phyloP scores from a whole-genome alignment of 108 stramenopile species.

The Cyclotella cryptica region DNA sequence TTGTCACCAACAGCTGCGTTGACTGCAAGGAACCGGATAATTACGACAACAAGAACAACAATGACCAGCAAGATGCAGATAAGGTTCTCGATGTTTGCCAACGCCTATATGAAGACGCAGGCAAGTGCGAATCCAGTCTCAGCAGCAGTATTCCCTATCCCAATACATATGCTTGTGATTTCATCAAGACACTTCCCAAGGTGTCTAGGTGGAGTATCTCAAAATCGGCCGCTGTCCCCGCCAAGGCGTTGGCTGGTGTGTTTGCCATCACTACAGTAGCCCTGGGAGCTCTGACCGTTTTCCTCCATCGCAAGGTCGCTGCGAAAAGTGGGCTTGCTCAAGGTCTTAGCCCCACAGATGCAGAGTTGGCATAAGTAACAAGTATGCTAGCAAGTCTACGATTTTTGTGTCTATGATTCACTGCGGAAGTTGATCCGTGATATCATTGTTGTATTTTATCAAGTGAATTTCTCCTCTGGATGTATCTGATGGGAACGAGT shows the following conservation, averaged over 20 bases:
- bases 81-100: constrained; percentile 72
- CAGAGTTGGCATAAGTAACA: constrained; percentile 15
- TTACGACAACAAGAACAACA: constrained; percentile 48
- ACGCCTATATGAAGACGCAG: constrained; percentile 67
- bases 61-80: constrained; percentile 47
- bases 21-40: constrained; percentile 65
- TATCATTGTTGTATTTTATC: neutral
- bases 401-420: neutral
- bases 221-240: neutral
- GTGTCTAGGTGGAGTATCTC: constrained; percentile 12
- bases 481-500: too few species aligned
- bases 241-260: constrained; percentile 40
- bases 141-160: constrained; percentile 61
- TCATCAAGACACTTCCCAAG: constrained; percentile 46
- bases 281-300: constrained; percentile 27
- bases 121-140: constrained; percentile 82
- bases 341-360: constrained; percentile 14
- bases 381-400: neutral
- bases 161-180: constrained; percentile 59
- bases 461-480: too few species aligned
- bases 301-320: constrained; percentile 10
- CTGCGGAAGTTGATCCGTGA: neutral
- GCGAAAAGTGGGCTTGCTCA: constrained; percentile 16
- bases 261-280: constrained; percentile 44
- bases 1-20: constrained; percentile 68